Evolutionary conservation across 2,329 filamentous ascomycete genomes (phyloP).

Genomic region (Scedosporium boydii): DNA sequence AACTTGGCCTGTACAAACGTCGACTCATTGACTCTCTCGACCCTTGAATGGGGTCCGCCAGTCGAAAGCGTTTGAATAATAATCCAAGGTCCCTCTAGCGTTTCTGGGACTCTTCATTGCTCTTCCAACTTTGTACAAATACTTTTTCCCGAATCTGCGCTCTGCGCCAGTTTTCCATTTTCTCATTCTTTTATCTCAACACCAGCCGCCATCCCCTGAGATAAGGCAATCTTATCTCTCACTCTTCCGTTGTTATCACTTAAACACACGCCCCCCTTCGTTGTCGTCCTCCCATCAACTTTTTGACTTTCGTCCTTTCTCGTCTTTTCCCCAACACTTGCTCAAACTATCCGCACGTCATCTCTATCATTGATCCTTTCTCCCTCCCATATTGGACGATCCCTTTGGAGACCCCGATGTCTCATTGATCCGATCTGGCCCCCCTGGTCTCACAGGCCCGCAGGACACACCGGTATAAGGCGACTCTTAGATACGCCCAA

Average conservation of each 20-base stretch:
- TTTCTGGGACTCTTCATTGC: background rate
- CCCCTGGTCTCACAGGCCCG: too few species aligned
- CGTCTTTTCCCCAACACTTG: background rate
- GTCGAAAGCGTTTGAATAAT: background rate
- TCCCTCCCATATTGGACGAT: background rate
- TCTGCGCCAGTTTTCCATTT: background rate
- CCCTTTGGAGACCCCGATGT: background rate
- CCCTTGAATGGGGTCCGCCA: background rate
- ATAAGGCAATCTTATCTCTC: slow-evolving; percentile 51
- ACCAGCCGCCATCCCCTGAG: slow-evolving; percentile 41
- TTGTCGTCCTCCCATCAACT: background rate
- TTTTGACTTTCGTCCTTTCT: background rate
- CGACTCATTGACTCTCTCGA: background rate
- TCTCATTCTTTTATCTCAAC: slow-evolving; percentile 2
- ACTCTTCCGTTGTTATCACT: slow-evolving; percentile 33
- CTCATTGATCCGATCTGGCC: background rate
- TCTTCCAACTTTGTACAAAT: background rate
- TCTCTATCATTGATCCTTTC: background rate
- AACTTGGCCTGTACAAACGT: background rate
- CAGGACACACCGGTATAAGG: too few species aligned
- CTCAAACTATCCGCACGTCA: background rate
- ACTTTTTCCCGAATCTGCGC: background rate
- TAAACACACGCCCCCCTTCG: slow-evolving; percentile 3
- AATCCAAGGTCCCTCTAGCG: background rate
- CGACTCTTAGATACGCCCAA: background rate